These are phyloP conservation scores for Psilocybe cubensis DNA, from an alignment of 768 basidiomycete genomes.

Conservation along the genomic window DNA sequence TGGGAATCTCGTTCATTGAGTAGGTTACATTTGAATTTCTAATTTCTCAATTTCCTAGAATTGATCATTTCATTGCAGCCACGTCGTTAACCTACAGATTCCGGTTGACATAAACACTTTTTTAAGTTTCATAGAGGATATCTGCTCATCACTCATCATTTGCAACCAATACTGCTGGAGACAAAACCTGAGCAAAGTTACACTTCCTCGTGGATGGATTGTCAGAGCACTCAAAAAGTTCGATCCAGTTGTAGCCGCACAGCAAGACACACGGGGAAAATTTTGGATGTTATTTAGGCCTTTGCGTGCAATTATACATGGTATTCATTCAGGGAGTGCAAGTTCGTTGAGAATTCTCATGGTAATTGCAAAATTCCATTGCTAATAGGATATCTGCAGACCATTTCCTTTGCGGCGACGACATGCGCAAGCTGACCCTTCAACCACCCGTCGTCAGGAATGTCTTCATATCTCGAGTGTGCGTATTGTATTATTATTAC, in stretches of 20 bases:
- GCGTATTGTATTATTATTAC: not conserved
- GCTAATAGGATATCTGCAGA: too few relatives aligned
- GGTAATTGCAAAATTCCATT: too few relatives aligned
- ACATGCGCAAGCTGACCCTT: not conserved
- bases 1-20: slow-evolving; percentile 44
- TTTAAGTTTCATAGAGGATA: slow-evolving; percentile 53
- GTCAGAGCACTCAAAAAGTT: slow-evolving; percentile 19
- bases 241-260: slow-evolving; percentile 8
- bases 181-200: slow-evolving; percentile 43
- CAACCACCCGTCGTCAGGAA: not conserved
- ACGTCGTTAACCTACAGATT: slow-evolving; percentile 41
- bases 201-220: slow-evolving; percentile 61
- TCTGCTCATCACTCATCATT: slow-evolving; percentile 46
- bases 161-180: slow-evolving; percentile 25
- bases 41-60: not conserved
- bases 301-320: slow-evolving; percentile 4
- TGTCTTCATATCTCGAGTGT: slow-evolving; percentile 21
- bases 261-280: not conserved
- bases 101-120: slow-evolving; percentile 49
- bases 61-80: slow-evolving; percentile 31
- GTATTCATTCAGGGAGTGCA: slow-evolving; percentile 7
- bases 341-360: not conserved
- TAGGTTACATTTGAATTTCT: slow-evolving; percentile 27
- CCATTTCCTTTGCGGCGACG: slow-evolving; percentile 9
- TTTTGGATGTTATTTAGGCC: slow-evolving; percentile 14